Conservation (phyloP, 2,329 filamentous ascomycete genomes). For the Botrytis fragariae region DNA sequence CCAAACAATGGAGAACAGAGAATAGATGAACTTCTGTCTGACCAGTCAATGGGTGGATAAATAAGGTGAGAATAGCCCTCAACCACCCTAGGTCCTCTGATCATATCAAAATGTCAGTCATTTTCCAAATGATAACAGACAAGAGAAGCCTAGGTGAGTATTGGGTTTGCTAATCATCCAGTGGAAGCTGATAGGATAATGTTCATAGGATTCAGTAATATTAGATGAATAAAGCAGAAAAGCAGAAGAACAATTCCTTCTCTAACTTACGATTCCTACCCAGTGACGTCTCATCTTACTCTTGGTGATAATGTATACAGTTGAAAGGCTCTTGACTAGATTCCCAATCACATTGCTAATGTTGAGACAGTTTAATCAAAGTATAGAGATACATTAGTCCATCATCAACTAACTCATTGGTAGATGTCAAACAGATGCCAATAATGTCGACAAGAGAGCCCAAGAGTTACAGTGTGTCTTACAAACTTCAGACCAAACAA, state of each 20-base stretch:
- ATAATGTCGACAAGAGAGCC: neutral
- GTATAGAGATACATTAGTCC: neutral
- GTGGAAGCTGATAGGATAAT: neutral
- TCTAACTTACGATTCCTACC: too few relatives aligned
- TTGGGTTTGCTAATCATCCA: neutral
- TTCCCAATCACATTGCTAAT: neutral
- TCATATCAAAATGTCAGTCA: neutral
- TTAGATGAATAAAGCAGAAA: neutral
- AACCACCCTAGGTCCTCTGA: neutral
- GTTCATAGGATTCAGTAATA: neutral
- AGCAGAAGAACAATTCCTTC: neutral
- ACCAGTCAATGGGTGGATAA: fast-evolving
- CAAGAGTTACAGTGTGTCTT: neutral
- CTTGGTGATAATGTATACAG: neutral
- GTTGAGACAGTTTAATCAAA: neutral
- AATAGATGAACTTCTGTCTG: neutral
- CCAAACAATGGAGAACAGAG: neutral
- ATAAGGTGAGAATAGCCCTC: neutral
- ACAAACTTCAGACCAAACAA: neutral
- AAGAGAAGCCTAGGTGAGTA: neutral
- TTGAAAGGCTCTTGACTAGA: neutral
- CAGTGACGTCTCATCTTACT: neutral
- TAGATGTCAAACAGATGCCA: neutral
- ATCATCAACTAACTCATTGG: neutral
- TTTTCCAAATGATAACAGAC: neutral